phyloP scores from a whole-genome alignment of 2,329 filamentous ascomycete species.

The Cladosporium cucumerinum region DNA sequence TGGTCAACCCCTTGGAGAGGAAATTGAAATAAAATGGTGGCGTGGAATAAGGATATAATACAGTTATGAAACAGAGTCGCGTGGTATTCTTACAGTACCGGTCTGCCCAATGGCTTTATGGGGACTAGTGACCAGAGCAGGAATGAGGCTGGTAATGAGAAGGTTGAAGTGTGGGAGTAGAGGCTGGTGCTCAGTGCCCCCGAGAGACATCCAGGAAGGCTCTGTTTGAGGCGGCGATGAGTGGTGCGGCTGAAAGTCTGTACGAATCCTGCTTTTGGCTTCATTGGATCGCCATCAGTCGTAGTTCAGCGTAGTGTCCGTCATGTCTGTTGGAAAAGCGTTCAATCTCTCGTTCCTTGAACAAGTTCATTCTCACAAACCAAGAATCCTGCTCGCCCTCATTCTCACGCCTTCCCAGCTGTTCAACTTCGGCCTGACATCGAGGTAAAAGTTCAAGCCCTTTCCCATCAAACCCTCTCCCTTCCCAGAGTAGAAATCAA shows the following conservation, averaged over 20 bases:
- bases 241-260: neutral
- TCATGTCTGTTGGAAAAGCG: neutral
- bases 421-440: constrained; percentile 64
- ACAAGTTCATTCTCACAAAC: constrained; percentile 18
- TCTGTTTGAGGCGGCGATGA: too few relatives aligned
- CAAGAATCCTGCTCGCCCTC: constrained; percentile 41
- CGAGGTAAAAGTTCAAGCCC: constrained; percentile 61
- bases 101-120: neutral
- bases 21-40: too few relatives aligned
- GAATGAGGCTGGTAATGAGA: neutral
- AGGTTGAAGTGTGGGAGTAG: neutral
- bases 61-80: neutral
- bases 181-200: neutral
- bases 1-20: too few relatives aligned
- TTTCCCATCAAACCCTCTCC: constrained; percentile 36
- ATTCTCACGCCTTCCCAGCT: constrained; percentile 59
- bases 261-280: neutral
- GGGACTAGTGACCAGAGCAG: neutral
- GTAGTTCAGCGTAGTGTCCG: neutral
- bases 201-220: neutral
- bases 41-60: neutral
- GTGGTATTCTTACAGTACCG: neutral
- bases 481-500: constrained; percentile 91
- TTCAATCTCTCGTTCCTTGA: neutral
- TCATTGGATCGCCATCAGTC: neutral